Evolutionary conservation across 2,329 filamentous ascomycete genomes (phyloP).

Genomic region (Ascochyta clinopodiicola): DNA sequence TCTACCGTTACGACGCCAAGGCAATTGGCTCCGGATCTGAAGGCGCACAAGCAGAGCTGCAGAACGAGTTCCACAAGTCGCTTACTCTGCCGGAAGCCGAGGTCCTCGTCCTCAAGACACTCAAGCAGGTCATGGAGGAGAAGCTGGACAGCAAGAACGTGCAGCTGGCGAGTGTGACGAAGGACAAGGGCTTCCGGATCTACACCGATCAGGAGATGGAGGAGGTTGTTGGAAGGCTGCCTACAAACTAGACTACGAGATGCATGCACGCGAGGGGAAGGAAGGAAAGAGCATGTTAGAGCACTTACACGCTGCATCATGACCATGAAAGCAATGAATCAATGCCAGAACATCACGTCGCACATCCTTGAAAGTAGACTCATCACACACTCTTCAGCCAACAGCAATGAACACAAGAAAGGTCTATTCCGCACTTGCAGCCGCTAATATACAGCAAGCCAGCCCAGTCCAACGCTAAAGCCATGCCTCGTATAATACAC

Average conservation of each 20-base stretch:
- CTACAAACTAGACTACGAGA: constrained; percentile 51
- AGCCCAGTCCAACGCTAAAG: constrained; percentile 17
- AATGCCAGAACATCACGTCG: constrained; percentile 24
- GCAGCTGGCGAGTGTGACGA: constrained; percentile 95
- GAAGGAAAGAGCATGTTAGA: constrained; percentile 15
- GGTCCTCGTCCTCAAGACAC: constrained; percentile 91
- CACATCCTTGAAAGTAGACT: neutral
- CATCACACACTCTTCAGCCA: neutral
- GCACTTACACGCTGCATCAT: constrained; percentile 23
- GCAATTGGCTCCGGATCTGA: constrained; percentile 97
- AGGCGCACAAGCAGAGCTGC: constrained; percentile 94
- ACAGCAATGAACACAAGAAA: constrained; percentile 22
- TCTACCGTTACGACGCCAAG: constrained; percentile 99
- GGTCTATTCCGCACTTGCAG: constrained; percentile 39
- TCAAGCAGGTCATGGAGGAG: constrained; percentile 99
- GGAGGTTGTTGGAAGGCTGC: constrained; percentile 81
- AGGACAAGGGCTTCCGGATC: constrained; percentile 97
- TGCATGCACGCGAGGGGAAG: neutral
- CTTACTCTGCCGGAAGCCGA: constrained; percentile 92
- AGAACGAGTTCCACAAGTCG: constrained; percentile 99
- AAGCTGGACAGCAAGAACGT: constrained; percentile 99
- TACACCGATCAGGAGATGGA: constrained; percentile 99
- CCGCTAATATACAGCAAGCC: constrained; percentile 40
- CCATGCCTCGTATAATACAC: constrained; percentile 29
- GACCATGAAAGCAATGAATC: constrained; percentile 34